Evolutionary conservation across 2,329 filamentous ascomycete genomes (phyloP).

Genomic region (Juglanconis oblonga): DNA sequence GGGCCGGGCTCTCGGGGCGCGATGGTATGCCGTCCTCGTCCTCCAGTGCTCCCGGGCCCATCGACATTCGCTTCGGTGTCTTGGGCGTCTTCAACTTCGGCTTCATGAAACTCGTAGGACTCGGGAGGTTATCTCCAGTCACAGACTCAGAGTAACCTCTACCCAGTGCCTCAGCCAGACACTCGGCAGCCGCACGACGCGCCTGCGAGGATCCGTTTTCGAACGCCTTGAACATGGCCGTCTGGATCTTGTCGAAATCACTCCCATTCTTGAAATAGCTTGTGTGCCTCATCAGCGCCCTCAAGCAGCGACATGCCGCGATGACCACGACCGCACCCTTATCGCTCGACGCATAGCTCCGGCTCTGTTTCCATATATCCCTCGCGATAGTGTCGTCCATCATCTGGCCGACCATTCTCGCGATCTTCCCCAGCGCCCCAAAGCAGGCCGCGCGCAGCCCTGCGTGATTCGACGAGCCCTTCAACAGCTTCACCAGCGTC

Average conservation of each 20-base stretch:
- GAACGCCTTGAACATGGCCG: conserved; percentile 78
- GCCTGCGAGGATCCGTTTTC: conserved; percentile 75
- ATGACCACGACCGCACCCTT: conserved; percentile 80
- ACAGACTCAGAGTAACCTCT: conserved; percentile 70
- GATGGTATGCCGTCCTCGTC: conserved; percentile 70
- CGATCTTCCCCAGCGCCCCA: conserved; percentile 70
- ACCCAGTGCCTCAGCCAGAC: conserved; percentile 77
- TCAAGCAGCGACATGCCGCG: conserved; percentile 75
- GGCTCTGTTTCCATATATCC: conserved; percentile 89
- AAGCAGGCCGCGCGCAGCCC: conserved; percentile 80
- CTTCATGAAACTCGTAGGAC: conserved; percentile 58
- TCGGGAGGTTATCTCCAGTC: conserved; percentile 46
- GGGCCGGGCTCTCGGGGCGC: conserved; percentile 71
- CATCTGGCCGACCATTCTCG: conserved; percentile 70
- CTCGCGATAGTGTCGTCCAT: conserved; percentile 83
- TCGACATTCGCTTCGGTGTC: conserved; percentile 43
- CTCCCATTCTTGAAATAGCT: conserved; percentile 81
- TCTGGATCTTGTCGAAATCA: conserved; percentile 88
- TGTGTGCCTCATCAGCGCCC: conserved; percentile 68
- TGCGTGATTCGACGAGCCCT: conserved; percentile 73
- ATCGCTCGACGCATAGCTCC: conserved; percentile 72
- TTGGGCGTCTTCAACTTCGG: conserved; percentile 58
- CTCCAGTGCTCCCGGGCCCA: conserved; percentile 57
- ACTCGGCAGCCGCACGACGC: conserved; percentile 81
- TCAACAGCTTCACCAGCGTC: conserved; percentile 74